Conservation (phyloP, 1,284 basidiomycete genomes). For the Termitomyces sp. region DNA sequence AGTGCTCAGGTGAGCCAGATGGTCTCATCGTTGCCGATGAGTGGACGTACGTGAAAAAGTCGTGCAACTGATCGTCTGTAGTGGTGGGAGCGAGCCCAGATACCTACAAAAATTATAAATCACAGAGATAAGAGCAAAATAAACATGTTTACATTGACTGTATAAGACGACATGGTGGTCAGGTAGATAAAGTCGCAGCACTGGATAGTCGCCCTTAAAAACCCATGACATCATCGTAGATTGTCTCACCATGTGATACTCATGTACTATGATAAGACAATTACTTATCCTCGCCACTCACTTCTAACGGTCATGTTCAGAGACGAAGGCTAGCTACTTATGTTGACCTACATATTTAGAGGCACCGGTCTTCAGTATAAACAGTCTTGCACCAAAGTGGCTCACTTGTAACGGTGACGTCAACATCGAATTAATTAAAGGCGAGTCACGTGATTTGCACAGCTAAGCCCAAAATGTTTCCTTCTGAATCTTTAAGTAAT, state of each 20-base stretch:
- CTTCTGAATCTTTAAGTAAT: no score
- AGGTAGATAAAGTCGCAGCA: slow-evolving; percentile 1
- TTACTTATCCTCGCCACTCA: no score
- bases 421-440: no score
- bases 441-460: neutral
- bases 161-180: slow-evolving; percentile 20
- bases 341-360: no score
- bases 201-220: neutral
- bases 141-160: slow-evolving; percentile 29
- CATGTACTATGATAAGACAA: no score
- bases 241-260: slow-evolving; percentile 7
- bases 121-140: neutral
- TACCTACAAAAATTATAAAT: slow-evolving; percentile 43
- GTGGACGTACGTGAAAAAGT: slow-evolving; percentile 70
- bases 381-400: no score
- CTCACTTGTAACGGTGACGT: no score
- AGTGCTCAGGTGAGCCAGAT: slow-evolving; percentile 2
- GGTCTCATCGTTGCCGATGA: neutral
- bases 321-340: no score
- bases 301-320: no score
- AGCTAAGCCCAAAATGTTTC: slow-evolving; percentile 1
- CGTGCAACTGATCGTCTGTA: slow-evolving; percentile 54
- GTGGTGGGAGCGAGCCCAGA: slow-evolving; percentile 58
- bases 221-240: slow-evolving; percentile 13
- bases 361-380: no score